Evolutionary conservation across 2,329 filamentous ascomycete species (phyloP).

Genomic region (Pseudogymnoascus verrucosus): DNA sequence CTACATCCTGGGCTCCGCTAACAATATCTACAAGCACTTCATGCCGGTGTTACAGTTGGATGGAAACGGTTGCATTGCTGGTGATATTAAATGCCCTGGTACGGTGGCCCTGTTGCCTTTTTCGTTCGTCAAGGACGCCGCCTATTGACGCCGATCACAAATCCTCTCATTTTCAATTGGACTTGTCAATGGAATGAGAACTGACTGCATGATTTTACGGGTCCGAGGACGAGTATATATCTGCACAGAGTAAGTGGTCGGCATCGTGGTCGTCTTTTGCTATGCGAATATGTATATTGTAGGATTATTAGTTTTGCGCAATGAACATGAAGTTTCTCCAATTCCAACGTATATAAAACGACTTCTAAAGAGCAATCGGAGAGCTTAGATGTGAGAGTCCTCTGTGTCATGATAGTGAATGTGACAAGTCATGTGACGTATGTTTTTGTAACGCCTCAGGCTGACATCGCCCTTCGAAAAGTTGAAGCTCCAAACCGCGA

Average conservation of each 20-base stretch:
- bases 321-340: not conserved
- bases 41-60: conserved; percentile 1
- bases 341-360: not conserved
- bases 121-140: not conserved
- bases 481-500: conserved; percentile 8
- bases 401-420: not conserved
- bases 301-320: conserved; percentile 2
- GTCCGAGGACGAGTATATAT: not conserved
- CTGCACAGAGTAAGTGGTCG: conserved; percentile 6
- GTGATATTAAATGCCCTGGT: not conserved
- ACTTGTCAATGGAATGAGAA: not conserved
- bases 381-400: not conserved
- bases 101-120: not conserved
- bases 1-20: not conserved
- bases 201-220: not conserved
- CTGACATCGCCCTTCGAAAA: conserved; percentile 7
- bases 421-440: conserved; percentile 5
- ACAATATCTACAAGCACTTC: not conserved
- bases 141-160: not conserved
- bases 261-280: conserved; percentile 1
- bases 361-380: not conserved
- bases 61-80: not conserved
- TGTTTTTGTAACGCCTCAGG: conserved; percentile 8
- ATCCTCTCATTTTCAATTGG: not conserved
- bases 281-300: conserved; percentile 7